Evolutionary conservation across 2,329 filamentous ascomycete species (phyloP).

Genomic region (Graphiopsis chlorocephala): DNA sequence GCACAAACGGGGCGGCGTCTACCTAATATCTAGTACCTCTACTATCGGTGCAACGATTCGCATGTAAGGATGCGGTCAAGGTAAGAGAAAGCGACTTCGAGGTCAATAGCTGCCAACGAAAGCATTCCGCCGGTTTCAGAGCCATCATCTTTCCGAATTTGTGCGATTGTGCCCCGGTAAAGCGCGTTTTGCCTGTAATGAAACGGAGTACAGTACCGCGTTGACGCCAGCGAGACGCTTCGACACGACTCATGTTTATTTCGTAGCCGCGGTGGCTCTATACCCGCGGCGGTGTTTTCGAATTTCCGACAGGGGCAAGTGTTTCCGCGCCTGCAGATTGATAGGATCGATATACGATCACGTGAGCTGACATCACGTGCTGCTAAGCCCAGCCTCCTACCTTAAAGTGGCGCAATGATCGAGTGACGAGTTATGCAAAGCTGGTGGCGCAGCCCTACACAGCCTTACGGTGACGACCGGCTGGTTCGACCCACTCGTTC

Average conservation of each 20-base stretch:
- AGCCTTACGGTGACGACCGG: conserved; percentile 8
- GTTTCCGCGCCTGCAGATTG: background rate
- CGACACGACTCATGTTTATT: background rate
- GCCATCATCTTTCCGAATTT: background rate
- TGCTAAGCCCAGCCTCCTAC: background rate
- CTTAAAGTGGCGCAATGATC: background rate
- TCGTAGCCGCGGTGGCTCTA: background rate
- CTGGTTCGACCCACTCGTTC: conserved; percentile 1
- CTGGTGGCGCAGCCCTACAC: conserved; percentile 9
- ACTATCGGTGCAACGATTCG: background rate
- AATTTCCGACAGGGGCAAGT: background rate
- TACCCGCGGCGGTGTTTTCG: background rate
- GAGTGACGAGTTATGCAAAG: background rate
- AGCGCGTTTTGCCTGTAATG: background rate
- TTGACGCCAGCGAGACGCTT: background rate
- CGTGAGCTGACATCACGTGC: background rate
- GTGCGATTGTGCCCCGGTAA: background rate
- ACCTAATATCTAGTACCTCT: no score
- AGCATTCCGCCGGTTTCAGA: background rate
- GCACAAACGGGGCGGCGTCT: background rate
- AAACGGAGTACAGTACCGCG: background rate
- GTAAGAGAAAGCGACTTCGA: background rate
- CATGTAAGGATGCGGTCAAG: background rate
- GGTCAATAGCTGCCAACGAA: background rate
- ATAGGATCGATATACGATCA: no score